Evolutionary conservation across 805 yeast genomes (phyloP).

Genomic region (Ogataea paraovalis): DNA sequence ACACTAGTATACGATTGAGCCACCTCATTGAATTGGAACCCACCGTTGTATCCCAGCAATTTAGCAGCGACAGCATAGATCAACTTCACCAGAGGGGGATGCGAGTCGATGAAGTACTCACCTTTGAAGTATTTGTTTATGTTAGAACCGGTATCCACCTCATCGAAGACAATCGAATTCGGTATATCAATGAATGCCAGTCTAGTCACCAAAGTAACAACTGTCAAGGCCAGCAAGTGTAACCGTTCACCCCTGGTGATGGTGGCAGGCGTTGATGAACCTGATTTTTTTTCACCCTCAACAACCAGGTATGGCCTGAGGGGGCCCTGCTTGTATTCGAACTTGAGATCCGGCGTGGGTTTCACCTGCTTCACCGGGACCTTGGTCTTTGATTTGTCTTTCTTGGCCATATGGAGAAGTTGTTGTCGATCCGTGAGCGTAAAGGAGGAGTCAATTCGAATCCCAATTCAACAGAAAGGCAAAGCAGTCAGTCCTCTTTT

Average conservation of each 20-base stretch:
- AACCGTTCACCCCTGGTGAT: constrained; percentile 9
- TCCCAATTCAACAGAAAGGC: too few relatives aligned
- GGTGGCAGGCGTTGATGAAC: not conserved
- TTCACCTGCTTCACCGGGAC: too few relatives aligned
- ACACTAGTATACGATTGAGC: constrained; percentile 31
- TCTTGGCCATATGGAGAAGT: not conserved
- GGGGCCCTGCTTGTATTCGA: constrained; percentile 9
- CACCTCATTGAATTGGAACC: constrained; percentile 53
- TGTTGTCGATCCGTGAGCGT: too few relatives aligned
- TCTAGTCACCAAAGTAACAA: constrained; percentile 52
- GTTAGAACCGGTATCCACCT: constrained; percentile 87
- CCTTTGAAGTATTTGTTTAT: constrained; percentile 74
- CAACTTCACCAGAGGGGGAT: constrained; percentile 79
- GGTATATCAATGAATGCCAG: constrained; percentile 59
- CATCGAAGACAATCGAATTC: constrained; percentile 81
- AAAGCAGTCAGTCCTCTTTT: too few relatives aligned
- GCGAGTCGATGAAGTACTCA: constrained; percentile 65
- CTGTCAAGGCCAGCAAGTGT: constrained; percentile 12
- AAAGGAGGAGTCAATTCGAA: not conserved
- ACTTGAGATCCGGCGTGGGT: too few relatives aligned
- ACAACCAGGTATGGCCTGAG: constrained; percentile 6
- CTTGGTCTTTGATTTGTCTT: not conserved
- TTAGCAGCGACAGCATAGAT: constrained; percentile 58
- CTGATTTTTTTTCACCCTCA: not conserved
- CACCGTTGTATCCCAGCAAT: constrained; percentile 57